phyloP scores from a whole-genome alignment of 2,329 filamentous ascomycete genomes.

The Pestalotiopsis sp. region DNA sequence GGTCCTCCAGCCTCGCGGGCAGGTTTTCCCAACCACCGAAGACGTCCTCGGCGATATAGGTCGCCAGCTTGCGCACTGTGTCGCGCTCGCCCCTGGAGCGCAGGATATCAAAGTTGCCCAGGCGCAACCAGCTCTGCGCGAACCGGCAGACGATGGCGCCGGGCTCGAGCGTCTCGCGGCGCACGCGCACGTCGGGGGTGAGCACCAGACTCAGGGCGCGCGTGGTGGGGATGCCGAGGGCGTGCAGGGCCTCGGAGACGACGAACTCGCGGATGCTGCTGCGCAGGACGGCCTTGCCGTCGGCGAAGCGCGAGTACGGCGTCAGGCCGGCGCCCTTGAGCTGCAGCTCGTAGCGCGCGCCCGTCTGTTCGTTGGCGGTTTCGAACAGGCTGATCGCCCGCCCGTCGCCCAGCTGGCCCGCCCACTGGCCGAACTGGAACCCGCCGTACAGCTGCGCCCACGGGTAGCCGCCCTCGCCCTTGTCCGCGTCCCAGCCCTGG shows the following conservation, averaged over 20 bases:
- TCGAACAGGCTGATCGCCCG: conserved; percentile 95
- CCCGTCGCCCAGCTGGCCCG: conserved; percentile 92
- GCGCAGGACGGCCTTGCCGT: conserved; percentile 89
- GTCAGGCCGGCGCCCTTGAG: conserved; percentile 93
- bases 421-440: conserved; percentile 82
- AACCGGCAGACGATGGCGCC: conserved; percentile 93
- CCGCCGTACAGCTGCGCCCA: conserved; percentile 99
- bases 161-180: conserved; percentile 81
- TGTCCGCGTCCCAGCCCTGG: conserved; percentile 74
- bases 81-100: conserved; percentile 78
- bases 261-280: conserved; percentile 95
- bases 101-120: conserved; percentile 96
- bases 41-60: conserved; percentile 85
- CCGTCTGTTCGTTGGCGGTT: conserved; percentile 67
- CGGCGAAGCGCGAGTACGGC: conserved; percentile 94
- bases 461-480: conserved; percentile 73
- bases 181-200: conserved; percentile 71
- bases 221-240: conserved; percentile 83
- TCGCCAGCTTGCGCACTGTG: conserved; percentile 73
- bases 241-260: conserved; percentile 86
- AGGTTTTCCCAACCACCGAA: conserved; percentile 87
- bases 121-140: conserved; percentile 85
- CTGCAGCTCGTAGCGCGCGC: conserved; percentile 84
- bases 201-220: conserved; percentile 82
- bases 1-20: conserved; percentile 61